phyloP scores from a whole-genome alignment of 495 filamentous ascomycete species.

The Daldinia grandis region DNA sequence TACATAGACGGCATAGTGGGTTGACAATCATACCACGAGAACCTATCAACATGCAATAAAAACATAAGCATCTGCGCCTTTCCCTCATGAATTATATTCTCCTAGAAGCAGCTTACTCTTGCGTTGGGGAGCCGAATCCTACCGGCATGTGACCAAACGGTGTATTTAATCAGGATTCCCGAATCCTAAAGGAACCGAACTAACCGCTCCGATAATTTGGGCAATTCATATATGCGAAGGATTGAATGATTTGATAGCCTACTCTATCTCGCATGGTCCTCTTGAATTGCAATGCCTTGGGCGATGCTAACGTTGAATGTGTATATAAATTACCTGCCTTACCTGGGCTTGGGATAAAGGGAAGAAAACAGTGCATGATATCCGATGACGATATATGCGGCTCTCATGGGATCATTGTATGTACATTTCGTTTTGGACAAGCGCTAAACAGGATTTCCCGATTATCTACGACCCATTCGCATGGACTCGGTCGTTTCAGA shows the following conservation, averaged over 20 bases:
- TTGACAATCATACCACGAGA: neutral
- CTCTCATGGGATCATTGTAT: constrained; percentile 8
- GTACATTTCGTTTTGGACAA: constrained; percentile 16
- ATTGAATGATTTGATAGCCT: constrained; percentile 2
- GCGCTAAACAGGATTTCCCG: constrained; percentile 34
- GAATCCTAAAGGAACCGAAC: constrained; percentile 14
- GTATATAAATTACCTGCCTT: constrained; percentile 11
- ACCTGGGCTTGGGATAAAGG: constrained; percentile 24
- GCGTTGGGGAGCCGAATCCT: constrained; percentile 13
- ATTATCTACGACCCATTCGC: constrained; percentile 34
- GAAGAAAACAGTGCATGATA: constrained; percentile 12
- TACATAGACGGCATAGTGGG: neutral
- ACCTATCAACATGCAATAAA: neutral
- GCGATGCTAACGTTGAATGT: constrained; percentile 2
- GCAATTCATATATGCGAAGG: neutral
- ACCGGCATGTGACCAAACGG: neutral
- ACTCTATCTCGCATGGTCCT: neutral
- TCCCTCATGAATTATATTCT: constrained; percentile 10
- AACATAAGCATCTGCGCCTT: constrained; percentile 3
- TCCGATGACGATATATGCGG: constrained; percentile 17
- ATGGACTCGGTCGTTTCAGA: constrained; percentile 37
- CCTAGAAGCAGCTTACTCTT: constrained; percentile 18
- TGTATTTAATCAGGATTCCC: constrained; percentile 9
- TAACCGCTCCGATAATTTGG: neutral
- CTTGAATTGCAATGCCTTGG: neutral